These are phyloP conservation scores for Diaporthe eres DNA, from an alignment of 2,329 filamentous ascomycete genomes.

Conservation along the genomic window DNA sequence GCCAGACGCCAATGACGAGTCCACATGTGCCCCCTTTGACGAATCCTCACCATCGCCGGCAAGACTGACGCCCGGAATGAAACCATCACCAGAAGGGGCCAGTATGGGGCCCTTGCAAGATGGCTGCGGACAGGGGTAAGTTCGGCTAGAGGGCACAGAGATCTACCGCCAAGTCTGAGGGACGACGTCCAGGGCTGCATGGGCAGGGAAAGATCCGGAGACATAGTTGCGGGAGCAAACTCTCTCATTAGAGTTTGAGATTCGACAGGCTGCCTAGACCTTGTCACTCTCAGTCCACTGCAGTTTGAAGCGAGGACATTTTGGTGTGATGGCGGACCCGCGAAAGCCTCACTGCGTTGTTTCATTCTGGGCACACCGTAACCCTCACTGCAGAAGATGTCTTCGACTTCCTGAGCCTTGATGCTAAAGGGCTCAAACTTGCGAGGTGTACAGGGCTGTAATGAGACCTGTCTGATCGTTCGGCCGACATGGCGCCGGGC, in stretches of 20 bases:
- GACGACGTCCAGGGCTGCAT: not conserved
- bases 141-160: constrained; percentile 23
- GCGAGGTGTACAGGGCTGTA: not conserved
- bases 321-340: not conserved
- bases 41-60: constrained; percentile 43
- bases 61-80: constrained; percentile 43
- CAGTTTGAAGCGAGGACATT: constrained; percentile 3
- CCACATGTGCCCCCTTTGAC: constrained; percentile 39
- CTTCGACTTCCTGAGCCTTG: not conserved
- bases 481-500: not conserved
- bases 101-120: constrained; percentile 27
- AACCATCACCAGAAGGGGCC: constrained; percentile 41
- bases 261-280: not conserved
- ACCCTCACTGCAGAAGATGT: not conserved
- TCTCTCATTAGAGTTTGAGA: constrained; percentile 23
- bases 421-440: not conserved
- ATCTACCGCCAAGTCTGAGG: constrained; percentile 36
- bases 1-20: constrained; percentile 32
- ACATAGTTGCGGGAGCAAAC: constrained; percentile 28
- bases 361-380: not conserved
- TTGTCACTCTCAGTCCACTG: not conserved
- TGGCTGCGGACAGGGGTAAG: constrained; percentile 21
- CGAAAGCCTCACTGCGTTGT: not conserved
- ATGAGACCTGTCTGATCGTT: not conserved
- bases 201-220: not conserved